A percentile compares a stretch with the other conserved stretches of the same genome.
Evolutionary conservation across 176 grass and related monocot genomes (phyloP).

Genomic region (Metroxylon sagu): DNA sequence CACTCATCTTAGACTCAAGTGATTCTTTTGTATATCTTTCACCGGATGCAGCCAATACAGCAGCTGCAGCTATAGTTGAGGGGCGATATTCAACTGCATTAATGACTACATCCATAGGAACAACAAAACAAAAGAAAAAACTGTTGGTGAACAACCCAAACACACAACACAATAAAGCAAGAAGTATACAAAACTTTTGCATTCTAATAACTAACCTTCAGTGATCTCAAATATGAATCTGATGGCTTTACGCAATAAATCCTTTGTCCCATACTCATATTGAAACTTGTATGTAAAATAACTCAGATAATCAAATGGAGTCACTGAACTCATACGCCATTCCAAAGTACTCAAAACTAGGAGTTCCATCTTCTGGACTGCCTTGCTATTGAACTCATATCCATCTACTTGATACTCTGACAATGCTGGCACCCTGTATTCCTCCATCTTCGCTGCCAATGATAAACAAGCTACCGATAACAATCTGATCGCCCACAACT

Average conservation of each 20-base stretch:
- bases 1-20: conserved; percentile 43
- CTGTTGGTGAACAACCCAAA: too few relatives aligned
- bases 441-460: conserved; percentile 13
- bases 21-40: conserved; percentile 40
- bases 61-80: conserved; percentile 59
- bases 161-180: too few relatives aligned
- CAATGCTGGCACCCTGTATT: not conserved
- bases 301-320: conserved; percentile 10
- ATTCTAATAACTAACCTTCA: conserved; percentile 2
- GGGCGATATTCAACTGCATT: conserved; percentile 59
- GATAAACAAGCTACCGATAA: conserved; percentile 9
- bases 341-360: conserved; percentile 4
- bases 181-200: too few relatives aligned
- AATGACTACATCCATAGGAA: conserved; percentile 25
- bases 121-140: not conserved
- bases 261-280: not conserved
- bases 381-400: not conserved
- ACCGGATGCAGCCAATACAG: conserved; percentile 58
- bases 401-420: not conserved
- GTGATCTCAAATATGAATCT: not conserved
- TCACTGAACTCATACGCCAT: conserved; percentile 3
- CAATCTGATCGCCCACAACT: conserved; percentile 1
- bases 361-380: conserved; percentile 11
- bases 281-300: conserved; percentile 2
- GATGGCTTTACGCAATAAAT: not conserved